Conservation (phyloP, 106 monocot species). For the Triglochin maritima region DNA sequence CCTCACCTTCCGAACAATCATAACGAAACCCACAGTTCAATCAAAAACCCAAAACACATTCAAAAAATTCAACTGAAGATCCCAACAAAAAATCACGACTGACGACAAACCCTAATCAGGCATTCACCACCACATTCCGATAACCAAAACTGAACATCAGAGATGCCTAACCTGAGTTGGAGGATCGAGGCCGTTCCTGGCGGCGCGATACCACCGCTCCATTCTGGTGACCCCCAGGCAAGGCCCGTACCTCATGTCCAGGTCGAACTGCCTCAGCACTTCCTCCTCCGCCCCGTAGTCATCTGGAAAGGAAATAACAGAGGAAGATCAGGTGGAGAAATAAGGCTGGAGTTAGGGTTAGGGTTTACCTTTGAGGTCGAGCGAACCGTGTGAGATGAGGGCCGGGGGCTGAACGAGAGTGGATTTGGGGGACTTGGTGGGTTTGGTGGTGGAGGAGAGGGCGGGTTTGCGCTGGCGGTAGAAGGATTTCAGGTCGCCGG, state of each 20-base stretch:
- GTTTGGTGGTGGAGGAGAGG: conserved; percentile 5
- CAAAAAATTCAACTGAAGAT: too few relatives aligned
- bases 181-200: conserved; percentile 46
- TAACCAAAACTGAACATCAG: too few relatives aligned
- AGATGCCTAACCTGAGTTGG: conserved; percentile 31
- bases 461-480: conserved; percentile 68
- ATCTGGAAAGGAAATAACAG: conserved; percentile 1
- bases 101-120: too few relatives aligned
- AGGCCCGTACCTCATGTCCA: conserved; percentile 75
- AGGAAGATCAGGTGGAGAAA: not conserved
- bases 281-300: conserved; percentile 35
- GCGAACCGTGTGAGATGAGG: conserved; percentile 37
- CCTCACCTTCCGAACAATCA: too few relatives aligned
- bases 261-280: conserved; percentile 62
- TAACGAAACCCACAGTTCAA: too few relatives aligned
- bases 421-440: conserved; percentile 2
- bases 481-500: conserved; percentile 54
- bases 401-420: conserved; percentile 23
- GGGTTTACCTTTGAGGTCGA: conserved; percentile 38
- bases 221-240: conserved; percentile 55
- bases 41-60: too few relatives aligned
- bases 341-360: too few relatives aligned
- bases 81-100: too few relatives aligned
- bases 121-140: too few relatives aligned
- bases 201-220: conserved; percentile 63